Evolutionary conservation across 257 asterid species (phyloP), one percentile per base, ranked within the genome.

Genomic region (Craterostigma plantagineum): DNA sequence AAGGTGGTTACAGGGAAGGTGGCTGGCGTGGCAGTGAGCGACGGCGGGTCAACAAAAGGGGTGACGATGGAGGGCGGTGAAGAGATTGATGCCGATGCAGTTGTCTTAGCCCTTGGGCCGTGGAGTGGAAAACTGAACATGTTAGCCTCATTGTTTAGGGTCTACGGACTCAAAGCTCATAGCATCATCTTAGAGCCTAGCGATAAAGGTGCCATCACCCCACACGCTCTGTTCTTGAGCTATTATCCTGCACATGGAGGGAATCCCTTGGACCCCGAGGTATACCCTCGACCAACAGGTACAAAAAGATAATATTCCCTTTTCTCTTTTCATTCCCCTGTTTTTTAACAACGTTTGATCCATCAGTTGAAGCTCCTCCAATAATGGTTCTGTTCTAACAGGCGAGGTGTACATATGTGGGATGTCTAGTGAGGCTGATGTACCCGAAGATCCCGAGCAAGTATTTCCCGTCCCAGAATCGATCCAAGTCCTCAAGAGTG

Each of bases 401-500:
- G 97, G 97, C 61, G 98, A 87, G 68, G 95, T 87, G 46, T 82
- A 82, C 62, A 55, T 87, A 56, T 87, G 98, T 45, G 98, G 95
- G 53, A 79, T 79, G 95, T 73, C 95, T 2, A 80, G 75, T 0
- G 81, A 68, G 54, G 85, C 67, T 4, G 95, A 87, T 56, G 92
- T 81, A 10, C 95, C 93, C 0, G 93, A 87, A 7, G 85, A 76
- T 30, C 93, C 93, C 3, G 95, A 73, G 56, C 67, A 67, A 48
- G 67, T 82, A 52, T 42, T 9, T n/a, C 79, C 95, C 0, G 69
- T 59, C 23, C 78, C 85, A 0, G 85, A 79, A 33, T 79, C 92
- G 1, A 82, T 82, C 52, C 37, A 9, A 7, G 71, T 54, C 16
- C 90, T 87, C 0, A 87, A 79, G 57, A 62, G 55, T 8, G 82